Base-by-base conservation (phyloP, 768 basidiomycete species). In the Phlegmacium glaucopus region DNA sequence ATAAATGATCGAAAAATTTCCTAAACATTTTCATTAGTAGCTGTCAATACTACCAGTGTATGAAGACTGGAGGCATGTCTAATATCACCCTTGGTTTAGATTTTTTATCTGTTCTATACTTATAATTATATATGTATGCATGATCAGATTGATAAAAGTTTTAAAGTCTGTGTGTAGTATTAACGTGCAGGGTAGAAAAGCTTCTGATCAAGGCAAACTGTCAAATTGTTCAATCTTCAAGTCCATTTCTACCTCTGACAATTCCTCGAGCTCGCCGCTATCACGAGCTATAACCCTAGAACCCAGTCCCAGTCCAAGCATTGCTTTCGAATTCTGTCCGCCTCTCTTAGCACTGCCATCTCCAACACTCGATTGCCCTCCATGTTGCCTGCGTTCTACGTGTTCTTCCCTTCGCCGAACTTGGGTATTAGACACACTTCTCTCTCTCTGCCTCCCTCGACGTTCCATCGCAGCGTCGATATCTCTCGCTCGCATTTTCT, bases 361-460 rank as follows among this genome's bases (percentile, higher is more conserved):
- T 9, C 43, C 22, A 17, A 16, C 17, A 17, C 22, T 12, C 17
- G 40, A 18, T 22, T 37, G 28, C 18, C 9, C 15, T 26, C 12
- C 27, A 7, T 39, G 27, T 17, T 34, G 11, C 32, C 25, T 45
- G 3, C 34, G 30, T 10, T 51, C 47, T 34, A 30, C 29, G 9
- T 47, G 49, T 28, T 51, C 51, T 47, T 56, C 54, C 45, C 48
- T 39, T 9, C 49, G 42, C 38, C 48, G 45, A 16, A 46, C 41
- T 45, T 49, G 22, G 22, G 22, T 49, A 2, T 42, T 36, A 9
- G 54, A 52, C 4, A 15, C 17, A 25, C 42, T 46, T 36, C 62
- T 55, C 39, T 63, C 51, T 34, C 64, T 54, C 44, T 63, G 61
- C 26, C 65, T 49, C 7, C 67, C 64, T 27, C 65, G 57, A 28